Percentiles rank a stretch among this genome's conserved stretches.
Conservation (phyloP, 1,139 yeast species). For the Torulaspora pretoriensis region DNA sequence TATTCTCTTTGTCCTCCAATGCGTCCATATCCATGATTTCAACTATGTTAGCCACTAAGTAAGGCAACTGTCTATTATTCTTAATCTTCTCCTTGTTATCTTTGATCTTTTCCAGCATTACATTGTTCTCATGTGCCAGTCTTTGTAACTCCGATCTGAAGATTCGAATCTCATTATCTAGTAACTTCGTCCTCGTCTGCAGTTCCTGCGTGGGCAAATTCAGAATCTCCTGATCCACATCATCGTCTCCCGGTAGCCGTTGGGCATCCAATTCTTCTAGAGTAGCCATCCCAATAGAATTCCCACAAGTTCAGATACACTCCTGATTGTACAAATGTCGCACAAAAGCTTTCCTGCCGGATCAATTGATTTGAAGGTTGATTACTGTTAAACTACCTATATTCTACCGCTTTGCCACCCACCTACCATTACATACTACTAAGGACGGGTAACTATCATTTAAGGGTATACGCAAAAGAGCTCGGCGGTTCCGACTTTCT, state of each 20-base stretch:
- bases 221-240: conserved; percentile 77
- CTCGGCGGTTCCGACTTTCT: conserved; percentile 9
- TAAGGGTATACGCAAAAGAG: conserved; percentile 4
- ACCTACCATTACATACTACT: background rate
- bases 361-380: too few relatives aligned
- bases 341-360: too few relatives aligned
- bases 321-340: background rate
- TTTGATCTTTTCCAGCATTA: conserved; percentile 89
- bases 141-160: conserved; percentile 92
- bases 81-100: conserved; percentile 96
- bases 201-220: conserved; percentile 78
- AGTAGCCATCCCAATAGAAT: conserved; percentile 49
- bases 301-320: background rate
- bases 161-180: conserved; percentile 94
- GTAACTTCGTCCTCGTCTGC: conserved; percentile 75
- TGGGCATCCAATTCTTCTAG: conserved; percentile 60
- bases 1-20: conserved; percentile 58
- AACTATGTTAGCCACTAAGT: conserved; percentile 95
- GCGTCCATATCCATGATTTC: conserved; percentile 86
- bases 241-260: conserved; percentile 45
- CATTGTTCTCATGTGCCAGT: conserved; percentile 84
- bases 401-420: conserved; percentile 2
- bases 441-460: conserved; percentile 10
- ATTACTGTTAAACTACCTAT: too few relatives aligned
- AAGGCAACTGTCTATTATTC: conserved; percentile 92